Conservation (phyloP, 1,284 basidiomycete genomes). For the Pyrrhoderma noxium region DNA sequence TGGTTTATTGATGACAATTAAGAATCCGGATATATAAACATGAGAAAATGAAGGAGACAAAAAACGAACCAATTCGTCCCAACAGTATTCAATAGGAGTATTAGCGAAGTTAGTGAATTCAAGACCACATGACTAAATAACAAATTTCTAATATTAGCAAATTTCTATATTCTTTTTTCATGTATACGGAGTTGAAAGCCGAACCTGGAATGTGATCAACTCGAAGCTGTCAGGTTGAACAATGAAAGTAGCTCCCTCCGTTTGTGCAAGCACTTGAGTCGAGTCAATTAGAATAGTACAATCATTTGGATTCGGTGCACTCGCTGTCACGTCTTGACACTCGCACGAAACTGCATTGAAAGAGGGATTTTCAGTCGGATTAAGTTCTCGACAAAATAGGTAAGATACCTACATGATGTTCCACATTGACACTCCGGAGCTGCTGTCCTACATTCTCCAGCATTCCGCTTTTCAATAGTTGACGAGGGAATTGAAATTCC, state of each 20-base stretch:
- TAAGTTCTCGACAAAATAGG: no score
- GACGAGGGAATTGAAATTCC: slow-evolving; percentile 4
- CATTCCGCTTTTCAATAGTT: slow-evolving; percentile 12
- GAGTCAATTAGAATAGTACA: slow-evolving; percentile 18
- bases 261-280: slow-evolving; percentile 21
- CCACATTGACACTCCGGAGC: slow-evolving; percentile 21
- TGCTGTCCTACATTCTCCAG: slow-evolving; percentile 13
- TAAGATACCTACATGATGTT: slow-evolving; percentile 20
- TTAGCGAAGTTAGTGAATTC: slow-evolving; percentile 25
- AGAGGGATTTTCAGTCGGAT: background rate
- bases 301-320: slow-evolving; percentile 25
- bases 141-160: no score
- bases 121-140: slow-evolving; percentile 24
- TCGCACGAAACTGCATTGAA: slow-evolving; percentile 17
- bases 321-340: slow-evolving; percentile 16
- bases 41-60: background rate
- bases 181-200: background rate
- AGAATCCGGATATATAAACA: no score
- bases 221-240: slow-evolving; percentile 23
- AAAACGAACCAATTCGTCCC: slow-evolving; percentile 21
- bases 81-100: slow-evolving; percentile 24
- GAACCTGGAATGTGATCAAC: slow-evolving; percentile 23
- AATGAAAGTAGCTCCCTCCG: slow-evolving; percentile 25
- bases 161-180: background rate
- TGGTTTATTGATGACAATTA: no score